Base-by-base conservation (phyloP, 2,329 filamentous ascomycete species). In the Zymoseptoria pseudotritici region DNA sequence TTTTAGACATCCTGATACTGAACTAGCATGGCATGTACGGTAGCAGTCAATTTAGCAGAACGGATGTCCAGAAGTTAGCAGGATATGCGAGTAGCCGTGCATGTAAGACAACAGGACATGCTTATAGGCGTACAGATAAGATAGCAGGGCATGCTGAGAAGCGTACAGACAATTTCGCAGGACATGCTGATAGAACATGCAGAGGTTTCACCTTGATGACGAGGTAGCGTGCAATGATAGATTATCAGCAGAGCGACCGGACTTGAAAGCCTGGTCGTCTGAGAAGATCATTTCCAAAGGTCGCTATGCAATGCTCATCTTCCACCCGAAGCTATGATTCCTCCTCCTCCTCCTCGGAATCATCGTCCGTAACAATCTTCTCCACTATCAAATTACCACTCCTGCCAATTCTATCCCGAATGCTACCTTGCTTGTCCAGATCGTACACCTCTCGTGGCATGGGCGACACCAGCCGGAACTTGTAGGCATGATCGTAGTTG, bases 351-450 rank as follows among this genome's bases (percentile, higher is more conserved):
- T 80, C 78, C 0, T 80, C 79, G 2, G 81, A 80, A 0, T 82
- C 80, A 13, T 83, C 83, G 24, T 85, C 80, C 3, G 82, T 78
- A 22, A 76, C 74, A 49, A 82, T 77, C 59, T 82, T 82, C 77
- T 99, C 94, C 11, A 97, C 92, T 66, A 97, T 89, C 60, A 99
- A 76, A 74, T 95, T 96, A 2, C 88, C 91, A 65, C 90, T 92
- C 66, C 86, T 81, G 3, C 93, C 91, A 71, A 97, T 87, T 66
- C 84, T 83, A 65, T 89, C 83, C 26, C 82, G 82, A 68, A 97
- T 81, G 21, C 84, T 87, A 3, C 83, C 85, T 0, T 82, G 83
- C 46, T 79, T 78, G 58, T 86, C 84, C 4, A 92, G 78, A 62
- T 88, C 86, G 73, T 90, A 93, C 31, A 94, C 89, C 61, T 87